Percentiles rank a stretch among this genome's conserved stretches.
Evolutionary conservation across 177 flowering plant species (phyloP).

Genomic region (Vitis hybrid): DNA sequence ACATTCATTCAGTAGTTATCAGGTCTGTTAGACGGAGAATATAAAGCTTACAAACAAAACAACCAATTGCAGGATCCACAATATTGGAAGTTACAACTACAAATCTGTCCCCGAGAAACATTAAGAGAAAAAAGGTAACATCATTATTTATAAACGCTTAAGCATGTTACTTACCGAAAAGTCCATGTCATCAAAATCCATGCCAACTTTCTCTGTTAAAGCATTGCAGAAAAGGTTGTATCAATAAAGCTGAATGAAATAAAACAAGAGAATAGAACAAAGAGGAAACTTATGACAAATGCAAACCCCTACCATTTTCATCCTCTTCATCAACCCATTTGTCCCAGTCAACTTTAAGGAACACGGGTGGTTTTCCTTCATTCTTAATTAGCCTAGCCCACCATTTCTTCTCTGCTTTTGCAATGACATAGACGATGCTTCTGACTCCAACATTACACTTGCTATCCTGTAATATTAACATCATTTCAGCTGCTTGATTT

Average conservation of each 20-base stretch:
- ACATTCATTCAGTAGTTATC: no score
- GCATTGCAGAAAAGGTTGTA: no score
- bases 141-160: neutral
- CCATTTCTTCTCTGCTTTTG: slow-evolving; percentile 7
- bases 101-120: neutral
- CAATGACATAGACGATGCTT: neutral
- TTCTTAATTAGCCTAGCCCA: slow-evolving; percentile 3
- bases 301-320: slow-evolving; percentile 1
- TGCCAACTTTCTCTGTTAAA: neutral
- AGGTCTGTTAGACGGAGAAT: no score
- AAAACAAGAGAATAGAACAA: neutral
- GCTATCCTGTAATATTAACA: neutral
- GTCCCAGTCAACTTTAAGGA: slow-evolving; percentile 10
- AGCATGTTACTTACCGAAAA: neutral
- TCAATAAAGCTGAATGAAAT: no score
- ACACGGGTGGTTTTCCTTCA: slow-evolving; percentile 1
- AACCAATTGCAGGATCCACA: no score
- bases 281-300: neutral
- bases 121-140: neutral
- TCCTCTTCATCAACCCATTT: slow-evolving; percentile 13
- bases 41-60: no score
- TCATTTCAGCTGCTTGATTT: no score
- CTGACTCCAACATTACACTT: slow-evolving; percentile 1
- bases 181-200: slow-evolving; percentile 10
- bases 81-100: no score